Base-by-base conservation (phyloP, 2,329 filamentous ascomycete genomes). In the Xylaria digitata region DNA sequence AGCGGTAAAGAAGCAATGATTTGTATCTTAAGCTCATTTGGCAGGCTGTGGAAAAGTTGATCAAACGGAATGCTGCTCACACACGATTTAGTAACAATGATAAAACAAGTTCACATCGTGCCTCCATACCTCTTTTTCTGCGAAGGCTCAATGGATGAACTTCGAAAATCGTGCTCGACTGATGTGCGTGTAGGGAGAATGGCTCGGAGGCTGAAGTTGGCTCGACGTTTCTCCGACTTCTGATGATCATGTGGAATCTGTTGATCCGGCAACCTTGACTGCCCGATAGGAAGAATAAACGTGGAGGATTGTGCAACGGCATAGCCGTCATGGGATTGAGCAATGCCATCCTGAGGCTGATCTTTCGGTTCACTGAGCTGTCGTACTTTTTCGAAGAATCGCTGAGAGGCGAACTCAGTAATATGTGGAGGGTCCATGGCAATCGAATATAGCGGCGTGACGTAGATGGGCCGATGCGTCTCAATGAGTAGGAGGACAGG, bases 361-460 rank as follows among this genome's bases (percentile, higher is more conserved):
- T 79, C 80, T 70, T 79, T 82, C 34, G 84, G 80, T 75, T 82
- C 83, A 76, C 79, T 86, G 72, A 81, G 83, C 78, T 88, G 85
- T 64, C 81, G 83, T 67, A 90, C 77, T 78, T 90, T 90, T 61
- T 85, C 84, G 71, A 89, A 87, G 75, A 89, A 90, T 70, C 86
- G 86, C 77, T 86, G 82, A 50, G 88, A 90, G 68, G 87, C 88
- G 79, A 90, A 90, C 77, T 90, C 88, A 67, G 88, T 89, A 68
- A 88, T 83, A 70, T 89, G 87, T 72, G 85, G 82, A 74, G 86
- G 86, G 70, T 90, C 88, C 87, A 89, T 89, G 74, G 78, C 78
- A 76, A 73, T 70, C 69, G 65, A 32, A n/a, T 54, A 6, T 19
- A 6, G 6, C 42, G 58, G 56, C 32, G 19, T n/a, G 21, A 54